Evolutionary conservation across 768 basidiomycete species (phyloP).

Genomic region (Suillus placidus): DNA sequence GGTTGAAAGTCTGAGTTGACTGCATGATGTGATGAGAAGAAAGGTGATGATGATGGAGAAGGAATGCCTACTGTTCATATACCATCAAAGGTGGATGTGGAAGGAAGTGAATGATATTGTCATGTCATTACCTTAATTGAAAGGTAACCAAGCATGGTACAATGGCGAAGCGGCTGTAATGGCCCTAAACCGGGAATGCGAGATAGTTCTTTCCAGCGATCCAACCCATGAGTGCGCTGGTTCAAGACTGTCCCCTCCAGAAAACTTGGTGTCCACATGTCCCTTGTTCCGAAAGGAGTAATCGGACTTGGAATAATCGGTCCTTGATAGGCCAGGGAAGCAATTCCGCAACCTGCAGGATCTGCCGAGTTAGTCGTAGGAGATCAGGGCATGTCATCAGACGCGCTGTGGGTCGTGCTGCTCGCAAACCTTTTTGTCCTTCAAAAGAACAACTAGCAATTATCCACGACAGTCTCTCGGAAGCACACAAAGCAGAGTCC

Average conservation of each 20-base stretch:
- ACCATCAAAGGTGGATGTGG: not conserved
- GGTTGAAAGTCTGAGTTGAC: not conserved
- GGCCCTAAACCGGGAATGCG: constrained; percentile 85
- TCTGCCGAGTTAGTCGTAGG: constrained; percentile 91
- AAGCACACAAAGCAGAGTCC: constrained; percentile 7
- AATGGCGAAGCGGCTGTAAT: constrained; percentile 76
- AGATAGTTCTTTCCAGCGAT: constrained; percentile 62
- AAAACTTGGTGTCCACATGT: constrained; percentile 87
- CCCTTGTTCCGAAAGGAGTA: constrained; percentile 65
- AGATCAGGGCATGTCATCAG: constrained; percentile 86
- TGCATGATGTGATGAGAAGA: not conserved
- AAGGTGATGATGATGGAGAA: not conserved
- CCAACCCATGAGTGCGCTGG: constrained; percentile 75
- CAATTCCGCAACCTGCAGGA: constrained; percentile 89
- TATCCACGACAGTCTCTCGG: not conserved
- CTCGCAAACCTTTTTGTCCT: constrained; percentile 66
- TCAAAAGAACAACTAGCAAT: not conserved
- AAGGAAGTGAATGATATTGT: not conserved
- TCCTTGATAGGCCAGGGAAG: constrained; percentile 88
- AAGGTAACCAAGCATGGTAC: not conserved
- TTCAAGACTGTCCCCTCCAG: constrained; percentile 94
- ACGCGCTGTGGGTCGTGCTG: constrained; percentile 78
- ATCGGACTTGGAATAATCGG: constrained; percentile 79
- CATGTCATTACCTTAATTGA: not conserved
- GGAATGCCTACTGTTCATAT: not conserved